Conservation (phyloP, 345 rosid species). For the Noccaea bulbosa region DNA sequence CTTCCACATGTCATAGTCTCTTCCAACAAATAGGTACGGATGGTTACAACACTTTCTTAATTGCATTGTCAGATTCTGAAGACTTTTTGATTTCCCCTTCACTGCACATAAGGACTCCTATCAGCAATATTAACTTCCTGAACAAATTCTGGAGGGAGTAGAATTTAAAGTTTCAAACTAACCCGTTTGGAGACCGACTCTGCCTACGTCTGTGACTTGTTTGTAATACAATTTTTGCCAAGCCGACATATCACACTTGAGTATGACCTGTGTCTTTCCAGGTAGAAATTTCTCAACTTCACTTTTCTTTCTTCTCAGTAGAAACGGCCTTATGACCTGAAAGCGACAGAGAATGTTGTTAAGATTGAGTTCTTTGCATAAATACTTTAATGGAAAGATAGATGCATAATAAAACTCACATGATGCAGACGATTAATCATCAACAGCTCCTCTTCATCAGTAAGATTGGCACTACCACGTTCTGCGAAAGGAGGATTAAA, state of each 20-base stretch:
- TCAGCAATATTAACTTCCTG: slow-evolving; percentile 11
- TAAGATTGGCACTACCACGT: slow-evolving; percentile 79
- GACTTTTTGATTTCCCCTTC: slow-evolving; percentile 82
- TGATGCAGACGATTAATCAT: slow-evolving; percentile 96
- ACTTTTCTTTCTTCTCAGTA: slow-evolving; percentile 90
- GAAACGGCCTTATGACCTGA: slow-evolving; percentile 97
- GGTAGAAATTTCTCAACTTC: slow-evolving; percentile 99
- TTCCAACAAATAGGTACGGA: slow-evolving; percentile 89
- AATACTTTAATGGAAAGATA: not conserved
- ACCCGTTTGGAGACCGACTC: slow-evolving; percentile 89
- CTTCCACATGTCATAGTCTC: slow-evolving; percentile 78
- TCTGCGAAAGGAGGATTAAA: slow-evolving; percentile 99
- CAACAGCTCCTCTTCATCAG: slow-evolving; percentile 93
- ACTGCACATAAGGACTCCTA: slow-evolving; percentile 55
- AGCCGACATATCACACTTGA: slow-evolving; percentile 94
- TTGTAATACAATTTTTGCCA: slow-evolving; percentile 98
- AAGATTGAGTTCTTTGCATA: not conserved
- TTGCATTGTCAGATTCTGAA: slow-evolving; percentile 95
- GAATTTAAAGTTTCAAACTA: slow-evolving; percentile 43
- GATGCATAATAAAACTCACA: slow-evolving; percentile 48
- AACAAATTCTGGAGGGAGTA: not conserved
- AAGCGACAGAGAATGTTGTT: slow-evolving; percentile 13
- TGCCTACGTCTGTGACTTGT: slow-evolving; percentile 87
- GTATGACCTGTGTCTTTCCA: slow-evolving; percentile 84
- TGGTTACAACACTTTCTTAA: slow-evolving; percentile 99